Conservation (phyloP, 2,329 filamentous ascomycete genomes). For the Cryphonectria radicalis region DNA sequence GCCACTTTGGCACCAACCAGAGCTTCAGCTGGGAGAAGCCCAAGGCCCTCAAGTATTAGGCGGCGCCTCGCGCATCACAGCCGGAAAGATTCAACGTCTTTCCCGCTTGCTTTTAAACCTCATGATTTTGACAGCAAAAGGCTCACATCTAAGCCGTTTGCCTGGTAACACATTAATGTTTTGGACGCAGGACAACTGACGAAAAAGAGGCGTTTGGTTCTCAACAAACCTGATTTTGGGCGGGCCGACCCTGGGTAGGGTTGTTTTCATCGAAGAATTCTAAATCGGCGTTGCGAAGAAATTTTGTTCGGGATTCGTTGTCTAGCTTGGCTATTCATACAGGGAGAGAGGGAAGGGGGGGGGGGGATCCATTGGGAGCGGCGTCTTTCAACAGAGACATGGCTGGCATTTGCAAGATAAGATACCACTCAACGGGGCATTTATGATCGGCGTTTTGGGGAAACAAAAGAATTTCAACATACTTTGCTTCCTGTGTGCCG, state of each 20-base stretch:
- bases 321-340: conserved; percentile 9
- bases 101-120: conserved; percentile 9
- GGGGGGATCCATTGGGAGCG: conserved; percentile 20
- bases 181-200: conserved; percentile 21
- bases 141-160: not conserved
- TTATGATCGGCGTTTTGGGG: conserved; percentile 40
- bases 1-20: conserved; percentile 98
- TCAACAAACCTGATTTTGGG: conserved; percentile 42
- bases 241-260: conserved; percentile 32
- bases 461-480: conserved; percentile 44
- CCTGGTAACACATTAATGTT: conserved; percentile 20
- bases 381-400: conserved; percentile 45
- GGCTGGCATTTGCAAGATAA: conserved; percentile 36
- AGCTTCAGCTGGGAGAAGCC: conserved; percentile 98
- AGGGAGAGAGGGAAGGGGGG: not conserved
- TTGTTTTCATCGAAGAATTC: not conserved
- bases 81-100: conserved; percentile 41
- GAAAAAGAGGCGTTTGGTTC: conserved; percentile 41
- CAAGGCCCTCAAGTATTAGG: conserved; percentile 90
- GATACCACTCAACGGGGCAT: conserved; percentile 40
- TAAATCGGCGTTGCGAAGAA: conserved; percentile 10
- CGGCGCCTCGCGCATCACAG: conserved; percentile 38
- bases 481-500: conserved; percentile 37
- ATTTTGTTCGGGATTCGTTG: not conserved
- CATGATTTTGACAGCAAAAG: conserved; percentile 12